Base-by-base conservation (phyloP, 2,329 filamentous ascomycete genomes). In the Trichoderma guizhouense region DNA sequence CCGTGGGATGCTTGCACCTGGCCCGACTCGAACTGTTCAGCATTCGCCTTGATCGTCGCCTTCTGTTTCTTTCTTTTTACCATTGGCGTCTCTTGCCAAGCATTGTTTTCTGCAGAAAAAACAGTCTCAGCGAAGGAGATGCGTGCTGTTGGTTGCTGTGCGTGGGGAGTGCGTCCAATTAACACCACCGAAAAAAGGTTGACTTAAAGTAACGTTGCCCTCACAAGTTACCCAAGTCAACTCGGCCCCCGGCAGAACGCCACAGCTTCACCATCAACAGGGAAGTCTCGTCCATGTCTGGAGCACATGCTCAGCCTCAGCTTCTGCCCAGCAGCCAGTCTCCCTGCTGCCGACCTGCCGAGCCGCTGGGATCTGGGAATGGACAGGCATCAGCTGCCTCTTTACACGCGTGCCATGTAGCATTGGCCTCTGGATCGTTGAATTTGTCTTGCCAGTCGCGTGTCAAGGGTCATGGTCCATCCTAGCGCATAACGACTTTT, bases 311-410 rank as follows among this genome's bases (percentile, higher is more conserved):
- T 36, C 66, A 69, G 57, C 66, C 66, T 62, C 67, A 62, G 67
- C 32, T 58, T 57, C 39, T 57, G 32, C 51, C 26, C 57, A 58
- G 39, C 67, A 62, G 21, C 21, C n/a, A 62, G 61, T 64, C 47
- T 39, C 28, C 24, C 51, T 51, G 61, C 60, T 71, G 68, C 68
- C 61, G 68, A 71, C 68, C 68, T 63, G 58, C 68, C 68, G 68
- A 71, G 30, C 60, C 32, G 32, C 47, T 58, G 68, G 21, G 21
- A 58, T 34, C n/a, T 57, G 68, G 30, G 36, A 39, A 39, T 24
- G 65, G 65, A 67, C 51, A 28, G n/a, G 64, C 51, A 53, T 65
- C 43, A 65, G 61, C 61, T 64, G 34, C 32, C 58, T 62, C 28
- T 60, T 34, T n/a, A 24, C 47, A 21, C 61, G 28, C 39, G 39